Evolutionary conservation across 805 yeast genomes (phyloP).

Genomic region (Starmerella bombi): DNA sequence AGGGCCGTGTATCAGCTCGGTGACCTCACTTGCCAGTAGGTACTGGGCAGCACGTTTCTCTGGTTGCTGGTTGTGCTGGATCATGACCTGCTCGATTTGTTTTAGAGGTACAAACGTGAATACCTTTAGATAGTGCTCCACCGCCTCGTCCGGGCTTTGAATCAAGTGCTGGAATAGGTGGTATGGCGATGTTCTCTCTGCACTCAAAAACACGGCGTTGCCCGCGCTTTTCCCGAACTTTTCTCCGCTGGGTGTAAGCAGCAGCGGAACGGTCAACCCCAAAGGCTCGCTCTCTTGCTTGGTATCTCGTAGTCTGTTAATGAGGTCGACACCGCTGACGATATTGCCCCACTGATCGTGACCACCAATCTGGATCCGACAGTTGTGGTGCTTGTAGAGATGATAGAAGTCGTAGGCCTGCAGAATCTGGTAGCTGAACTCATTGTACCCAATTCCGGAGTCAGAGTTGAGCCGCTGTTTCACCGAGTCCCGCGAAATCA

Average conservation of each 20-base stretch:
- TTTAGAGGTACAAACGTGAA: constrained; percentile 65
- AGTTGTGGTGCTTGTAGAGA: constrained; percentile 44
- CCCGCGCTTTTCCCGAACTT: constrained; percentile 97
- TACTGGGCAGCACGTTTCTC: constrained; percentile 60
- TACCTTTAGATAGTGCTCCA: constrained; percentile 51
- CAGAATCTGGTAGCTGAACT: constrained; percentile 79
- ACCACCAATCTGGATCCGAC: constrained; percentile 77
- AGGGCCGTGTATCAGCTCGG: constrained; percentile 75
- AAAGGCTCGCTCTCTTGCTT: constrained; percentile 28
- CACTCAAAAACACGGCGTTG: constrained; percentile 80
- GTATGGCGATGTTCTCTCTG: constrained; percentile 60
- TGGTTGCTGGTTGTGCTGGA: constrained; percentile 44
- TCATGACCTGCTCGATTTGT: constrained; percentile 43
- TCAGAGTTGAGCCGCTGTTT: constrained; percentile 56
- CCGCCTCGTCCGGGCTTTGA: constrained; percentile 51
- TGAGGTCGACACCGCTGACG: constrained; percentile 86
- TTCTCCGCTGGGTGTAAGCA: constrained; percentile 79
- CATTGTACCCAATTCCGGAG: constrained; percentile 81
- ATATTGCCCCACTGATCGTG: constrained; percentile 98
- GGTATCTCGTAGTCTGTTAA: constrained; percentile 39
- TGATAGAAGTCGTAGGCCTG: constrained; percentile 93
- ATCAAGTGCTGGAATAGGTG: constrained; percentile 76
- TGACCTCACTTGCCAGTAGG: constrained; percentile 67
- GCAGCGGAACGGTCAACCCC: constrained; percentile 80
- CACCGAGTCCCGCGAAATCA: constrained; percentile 82